phyloP scores from a whole-genome alignment of 2,329 filamentous ascomycete genomes.

The Clonostachys solani region DNA sequence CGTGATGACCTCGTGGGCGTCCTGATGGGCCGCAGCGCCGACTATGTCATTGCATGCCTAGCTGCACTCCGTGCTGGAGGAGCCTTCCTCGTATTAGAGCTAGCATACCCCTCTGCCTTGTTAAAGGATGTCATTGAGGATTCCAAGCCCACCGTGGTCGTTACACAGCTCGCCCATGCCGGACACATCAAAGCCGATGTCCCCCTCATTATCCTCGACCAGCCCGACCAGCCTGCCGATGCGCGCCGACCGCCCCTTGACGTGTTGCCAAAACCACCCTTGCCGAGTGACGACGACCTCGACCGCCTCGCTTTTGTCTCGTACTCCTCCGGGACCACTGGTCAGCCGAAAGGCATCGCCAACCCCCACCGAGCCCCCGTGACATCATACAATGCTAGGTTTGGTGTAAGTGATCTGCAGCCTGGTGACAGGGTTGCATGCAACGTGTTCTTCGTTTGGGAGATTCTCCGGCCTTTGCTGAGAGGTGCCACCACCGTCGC shows the following conservation, averaged over 20 bases:
- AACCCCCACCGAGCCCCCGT: slow-evolving; percentile 74
- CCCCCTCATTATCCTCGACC: slow-evolving; percentile 59
- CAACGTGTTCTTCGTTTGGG: slow-evolving; percentile 86
- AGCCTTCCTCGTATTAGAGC: slow-evolving; percentile 75
- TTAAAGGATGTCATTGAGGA: slow-evolving; percentile 75
- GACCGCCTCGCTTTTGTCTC: slow-evolving; percentile 76
- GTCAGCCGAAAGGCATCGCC: slow-evolving; percentile 76
- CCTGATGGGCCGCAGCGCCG: slow-evolving; percentile 68
- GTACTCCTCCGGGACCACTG: slow-evolving; percentile 75
- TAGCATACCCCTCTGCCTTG: slow-evolving; percentile 71
- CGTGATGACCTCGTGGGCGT: slow-evolving; percentile 74
- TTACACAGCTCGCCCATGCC: slow-evolving; percentile 63
- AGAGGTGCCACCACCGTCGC: slow-evolving; percentile 73
- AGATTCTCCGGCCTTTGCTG: slow-evolving; percentile 72
- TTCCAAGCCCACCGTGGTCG: slow-evolving; percentile 64
- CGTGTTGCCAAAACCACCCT: slow-evolving; percentile 36
- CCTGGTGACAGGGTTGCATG: slow-evolving; percentile 78
- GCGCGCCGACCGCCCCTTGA: slow-evolving; percentile 3
- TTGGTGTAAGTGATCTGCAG: slow-evolving; percentile 62
- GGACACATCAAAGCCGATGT: slow-evolving; percentile 60
- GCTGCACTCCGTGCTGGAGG: slow-evolving; percentile 75
- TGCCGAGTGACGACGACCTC: slow-evolving; percentile 63
- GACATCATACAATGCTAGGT: slow-evolving; percentile 69
- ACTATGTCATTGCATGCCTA: slow-evolving; percentile 76
- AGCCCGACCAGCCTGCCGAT: slow-evolving; percentile 19